Conservation (phyloP, 805 yeast genomes). For the Candida chilensis region DNA sequence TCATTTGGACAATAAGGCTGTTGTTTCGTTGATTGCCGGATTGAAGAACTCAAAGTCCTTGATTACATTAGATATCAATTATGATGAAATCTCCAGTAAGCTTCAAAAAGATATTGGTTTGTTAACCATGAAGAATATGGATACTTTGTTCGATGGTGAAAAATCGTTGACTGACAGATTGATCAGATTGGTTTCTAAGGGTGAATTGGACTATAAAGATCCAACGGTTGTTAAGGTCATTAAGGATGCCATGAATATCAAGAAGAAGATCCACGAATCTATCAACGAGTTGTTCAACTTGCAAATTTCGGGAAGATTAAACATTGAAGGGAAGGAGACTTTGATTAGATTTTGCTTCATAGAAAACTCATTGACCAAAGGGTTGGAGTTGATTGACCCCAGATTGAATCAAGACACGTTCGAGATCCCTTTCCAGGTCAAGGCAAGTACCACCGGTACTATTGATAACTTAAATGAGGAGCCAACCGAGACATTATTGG, state of each 20-base stretch:
- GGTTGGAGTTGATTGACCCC: constrained; percentile 27
- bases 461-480: background rate
- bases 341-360: constrained; percentile 59
- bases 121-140: constrained; percentile 79
- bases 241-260: constrained; percentile 24
- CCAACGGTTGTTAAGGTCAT: too few relatives aligned
- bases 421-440: background rate
- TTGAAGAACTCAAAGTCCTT: constrained; percentile 60
- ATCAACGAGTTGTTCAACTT: constrained; percentile 50
- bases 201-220: constrained; percentile 14
- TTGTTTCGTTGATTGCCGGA: constrained; percentile 60
- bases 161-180: constrained; percentile 17
- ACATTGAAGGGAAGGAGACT: constrained; percentile 66
- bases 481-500: background rate
- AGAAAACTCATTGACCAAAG: constrained; percentile 61
- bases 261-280: constrained; percentile 33
- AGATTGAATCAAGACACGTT: background rate
- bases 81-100: constrained; percentile 47
- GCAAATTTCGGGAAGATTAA: constrained; percentile 45
- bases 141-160: constrained; percentile 34
- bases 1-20: constrained; percentile 46
- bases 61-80: constrained; percentile 60
- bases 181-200: constrained; percentile 1
- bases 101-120: constrained; percentile 68
- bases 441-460: background rate